Evolutionary conservation across 495 filamentous ascomycete species (phyloP).

Genomic region (Hypoxylon trugodes): DNA sequence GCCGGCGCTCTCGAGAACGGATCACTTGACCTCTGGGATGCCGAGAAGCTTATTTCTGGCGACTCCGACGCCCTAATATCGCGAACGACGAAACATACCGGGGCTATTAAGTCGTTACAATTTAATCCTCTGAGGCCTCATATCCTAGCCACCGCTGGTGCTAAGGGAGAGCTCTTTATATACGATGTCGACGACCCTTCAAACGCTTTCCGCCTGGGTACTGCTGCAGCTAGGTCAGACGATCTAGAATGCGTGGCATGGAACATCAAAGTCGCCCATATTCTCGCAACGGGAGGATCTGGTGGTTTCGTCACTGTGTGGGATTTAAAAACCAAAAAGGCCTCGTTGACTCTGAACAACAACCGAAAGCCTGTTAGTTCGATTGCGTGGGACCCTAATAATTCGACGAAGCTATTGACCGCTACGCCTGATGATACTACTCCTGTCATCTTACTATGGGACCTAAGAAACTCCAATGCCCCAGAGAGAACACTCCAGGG

Average conservation of each 20-base stretch:
- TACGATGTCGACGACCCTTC: constrained; percentile 90
- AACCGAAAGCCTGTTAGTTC: constrained; percentile 93
- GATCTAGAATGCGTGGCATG: constrained; percentile 96
- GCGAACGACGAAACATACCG: constrained; percentile 89
- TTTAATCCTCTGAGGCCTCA: constrained; percentile 96
- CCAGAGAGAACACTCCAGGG: constrained; percentile 88
- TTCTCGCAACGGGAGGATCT: constrained; percentile 91
- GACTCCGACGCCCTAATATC: constrained; percentile 80
- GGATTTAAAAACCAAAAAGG: constrained; percentile 97
- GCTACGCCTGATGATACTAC: constrained; percentile 91
- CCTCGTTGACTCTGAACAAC: constrained; percentile 94
- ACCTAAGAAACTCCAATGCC: constrained; percentile 93
- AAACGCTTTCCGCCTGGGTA: constrained; percentile 89
- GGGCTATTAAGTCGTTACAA: constrained; percentile 92
- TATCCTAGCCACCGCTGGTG: constrained; percentile 89
- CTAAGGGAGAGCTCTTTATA: constrained; percentile 96
- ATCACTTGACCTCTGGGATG: constrained; percentile 95
- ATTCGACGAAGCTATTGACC: constrained; percentile 91
- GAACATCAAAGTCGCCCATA: constrained; percentile 98
- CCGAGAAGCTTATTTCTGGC: constrained; percentile 78
- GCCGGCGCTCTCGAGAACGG: constrained; percentile 97
- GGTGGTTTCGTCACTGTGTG: constrained; percentile 97
- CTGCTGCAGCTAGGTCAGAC: constrained; percentile 84
- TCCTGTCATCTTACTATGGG: constrained; percentile 90
- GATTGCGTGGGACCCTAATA: constrained; percentile 95